phyloP scores from a whole-genome alignment of 2,329 filamentous ascomycete species.

The Neopestalotiopsis sp. region DNA sequence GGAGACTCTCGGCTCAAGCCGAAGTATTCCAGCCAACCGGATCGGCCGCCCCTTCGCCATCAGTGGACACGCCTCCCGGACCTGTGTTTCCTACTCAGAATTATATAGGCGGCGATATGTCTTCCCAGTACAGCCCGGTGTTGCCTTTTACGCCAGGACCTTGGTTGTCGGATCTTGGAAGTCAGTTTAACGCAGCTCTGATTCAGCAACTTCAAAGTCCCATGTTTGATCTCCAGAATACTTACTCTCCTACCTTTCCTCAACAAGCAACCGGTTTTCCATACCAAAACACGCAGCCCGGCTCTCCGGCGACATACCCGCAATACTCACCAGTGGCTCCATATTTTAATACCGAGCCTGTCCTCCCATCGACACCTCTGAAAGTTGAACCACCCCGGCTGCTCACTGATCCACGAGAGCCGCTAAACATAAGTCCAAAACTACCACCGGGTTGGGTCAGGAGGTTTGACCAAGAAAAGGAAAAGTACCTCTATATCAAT shows the following conservation, averaged over 20 bases:
- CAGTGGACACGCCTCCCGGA: background rate
- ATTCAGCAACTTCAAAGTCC: background rate
- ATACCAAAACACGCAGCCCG: background rate
- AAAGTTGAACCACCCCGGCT: background rate
- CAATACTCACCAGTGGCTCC: background rate
- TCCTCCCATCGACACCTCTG: background rate
- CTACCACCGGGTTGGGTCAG: constrained; percentile 6
- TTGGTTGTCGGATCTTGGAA: background rate
- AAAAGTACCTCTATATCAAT: constrained; percentile 8
- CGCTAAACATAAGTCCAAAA: background rate
- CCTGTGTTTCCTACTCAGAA: background rate
- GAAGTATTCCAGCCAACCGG: background rate
- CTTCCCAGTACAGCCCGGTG: background rate
- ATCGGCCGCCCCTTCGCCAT: background rate
- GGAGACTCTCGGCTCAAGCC: constrained; percentile 1
- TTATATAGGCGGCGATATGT: background rate
- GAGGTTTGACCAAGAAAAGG: background rate
- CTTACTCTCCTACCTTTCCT: background rate
- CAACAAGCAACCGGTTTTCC: background rate
- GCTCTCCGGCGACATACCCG: background rate
- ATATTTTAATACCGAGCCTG: background rate
- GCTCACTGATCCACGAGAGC: background rate
- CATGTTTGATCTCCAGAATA: background rate
- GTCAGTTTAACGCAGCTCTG: background rate
- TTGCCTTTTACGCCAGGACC: background rate